These are phyloP conservation scores for Pyracantha coccinea DNA, from an alignment of 331 rosid species.

Conservation along the genomic window DNA sequence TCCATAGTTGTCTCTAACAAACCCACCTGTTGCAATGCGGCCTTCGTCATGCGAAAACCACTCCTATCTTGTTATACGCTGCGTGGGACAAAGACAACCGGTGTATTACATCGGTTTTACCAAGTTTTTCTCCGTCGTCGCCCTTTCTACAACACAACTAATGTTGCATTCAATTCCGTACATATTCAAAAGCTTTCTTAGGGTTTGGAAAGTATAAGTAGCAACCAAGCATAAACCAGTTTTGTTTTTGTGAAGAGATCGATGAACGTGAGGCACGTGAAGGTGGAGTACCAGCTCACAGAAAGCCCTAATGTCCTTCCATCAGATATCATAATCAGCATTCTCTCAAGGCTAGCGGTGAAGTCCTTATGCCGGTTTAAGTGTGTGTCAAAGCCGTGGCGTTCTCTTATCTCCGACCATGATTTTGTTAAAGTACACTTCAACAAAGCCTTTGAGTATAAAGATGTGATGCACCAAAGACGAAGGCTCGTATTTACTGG, in stretches of 20 bases:
- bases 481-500: not conserved
- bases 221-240: not conserved
- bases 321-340: not conserved
- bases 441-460: not conserved
- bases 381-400: slow-evolving; percentile 1
- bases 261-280: not conserved
- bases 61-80: too few species aligned
- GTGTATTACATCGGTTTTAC: too few species aligned
- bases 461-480: not conserved
- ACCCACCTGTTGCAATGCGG: not conserved
- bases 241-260: not conserved
- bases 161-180: not conserved
- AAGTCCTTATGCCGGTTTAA: slow-evolving; percentile 10
- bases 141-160: not conserved
- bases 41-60: not conserved
- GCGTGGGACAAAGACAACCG: too few species aligned
- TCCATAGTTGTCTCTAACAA: not conserved
- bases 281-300: not conserved
- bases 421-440: slow-evolving; percentile 5
- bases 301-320: not conserved
- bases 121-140: too few species aligned
- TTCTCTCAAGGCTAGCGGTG: not conserved
- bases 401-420: not conserved
- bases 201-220: not conserved
- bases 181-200: not conserved